phyloP scores from a whole-genome alignment of 805 yeast species.

The Pichia phayaonensis region DNA sequence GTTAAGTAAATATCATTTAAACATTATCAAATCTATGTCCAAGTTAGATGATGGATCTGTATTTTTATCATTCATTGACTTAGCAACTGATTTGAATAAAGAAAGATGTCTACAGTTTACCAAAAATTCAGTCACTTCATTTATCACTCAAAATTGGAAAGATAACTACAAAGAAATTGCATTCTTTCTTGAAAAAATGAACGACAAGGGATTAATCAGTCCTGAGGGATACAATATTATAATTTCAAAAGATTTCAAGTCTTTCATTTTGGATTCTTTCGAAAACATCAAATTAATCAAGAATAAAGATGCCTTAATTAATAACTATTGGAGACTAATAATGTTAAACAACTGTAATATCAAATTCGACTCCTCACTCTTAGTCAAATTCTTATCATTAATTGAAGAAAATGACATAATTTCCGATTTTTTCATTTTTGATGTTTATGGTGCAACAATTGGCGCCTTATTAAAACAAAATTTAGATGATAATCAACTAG shows the following conservation, averaged over 20 bases:
- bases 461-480: conserved; percentile 26
- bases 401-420: conserved; percentile 4
- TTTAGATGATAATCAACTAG: conserved; percentile 12
- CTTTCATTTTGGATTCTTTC: conserved; percentile 23
- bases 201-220: conserved; percentile 19
- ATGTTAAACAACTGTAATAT: conserved; percentile 33
- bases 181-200: conserved; percentile 34
- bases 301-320: conserved; percentile 20
- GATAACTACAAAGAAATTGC: conserved; percentile 30
- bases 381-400: conserved; percentile 17
- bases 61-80: conserved; percentile 41
- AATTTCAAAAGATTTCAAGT: conserved; percentile 28
- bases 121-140: conserved; percentile 39
- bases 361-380: conserved; percentile 18
- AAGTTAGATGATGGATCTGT: conserved; percentile 28
- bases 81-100: conserved; percentile 33
- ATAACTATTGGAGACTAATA: conserved; percentile 45
- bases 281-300: conserved; percentile 9
- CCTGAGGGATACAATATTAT: conserved; percentile 15
- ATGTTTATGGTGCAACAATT: conserved; percentile 36
- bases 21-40: conserved; percentile 34
- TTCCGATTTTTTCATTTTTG: conserved; percentile 28
- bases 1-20: conserved; percentile 40
- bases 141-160: conserved; percentile 37
- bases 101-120: conserved; percentile 43